These are phyloP conservation scores for Butyriboletus loyo DNA, from an alignment of 768 basidiomycete genomes.

Conservation along the genomic window DNA sequence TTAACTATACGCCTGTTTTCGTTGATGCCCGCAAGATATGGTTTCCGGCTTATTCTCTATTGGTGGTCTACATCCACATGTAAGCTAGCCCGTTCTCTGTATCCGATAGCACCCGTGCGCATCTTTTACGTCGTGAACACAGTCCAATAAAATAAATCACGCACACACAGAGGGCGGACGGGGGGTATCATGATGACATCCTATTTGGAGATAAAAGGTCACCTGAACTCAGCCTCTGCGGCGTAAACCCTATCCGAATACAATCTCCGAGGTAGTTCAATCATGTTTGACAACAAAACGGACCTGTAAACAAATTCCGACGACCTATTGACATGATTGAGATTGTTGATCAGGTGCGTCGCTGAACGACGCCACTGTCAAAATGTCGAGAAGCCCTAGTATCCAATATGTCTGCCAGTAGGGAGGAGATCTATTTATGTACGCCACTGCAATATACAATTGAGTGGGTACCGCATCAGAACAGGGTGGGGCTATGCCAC, in stretches of 20 bases:
- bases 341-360: constrained; percentile 14
- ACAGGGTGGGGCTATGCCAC: constrained; percentile 10
- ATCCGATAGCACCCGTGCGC: constrained; percentile 1
- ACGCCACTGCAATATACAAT: constrained; percentile 13
- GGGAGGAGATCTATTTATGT: constrained; percentile 18
- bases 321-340: constrained; percentile 11
- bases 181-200: constrained; percentile 11
- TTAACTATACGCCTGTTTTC: not conserved
- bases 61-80: constrained; percentile 1
- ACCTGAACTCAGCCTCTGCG: constrained; percentile 14
- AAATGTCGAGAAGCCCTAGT: constrained; percentile 6
- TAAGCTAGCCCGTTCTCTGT: not conserved
- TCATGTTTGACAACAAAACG: constrained; percentile 18
- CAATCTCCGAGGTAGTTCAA: constrained; percentile 26
- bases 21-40: constrained; percentile 1
- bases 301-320: constrained; percentile 22
- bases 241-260: constrained; percentile 21
- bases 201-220: constrained; percentile 25
- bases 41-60: constrained; percentile 6
- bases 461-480: constrained; percentile 6
- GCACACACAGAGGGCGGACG: constrained; percentile 1
- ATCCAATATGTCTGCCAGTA: constrained; percentile 11
- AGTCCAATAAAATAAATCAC: not conserved
- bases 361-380: constrained; percentile 26
- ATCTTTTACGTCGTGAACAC: constrained; percentile 25